A percentile compares a stretch with the other conserved stretches of the same genome.
Evolutionary conservation across 768 basidiomycete genomes (phyloP).

Genomic region (Pisolithus tinctorius): DNA sequence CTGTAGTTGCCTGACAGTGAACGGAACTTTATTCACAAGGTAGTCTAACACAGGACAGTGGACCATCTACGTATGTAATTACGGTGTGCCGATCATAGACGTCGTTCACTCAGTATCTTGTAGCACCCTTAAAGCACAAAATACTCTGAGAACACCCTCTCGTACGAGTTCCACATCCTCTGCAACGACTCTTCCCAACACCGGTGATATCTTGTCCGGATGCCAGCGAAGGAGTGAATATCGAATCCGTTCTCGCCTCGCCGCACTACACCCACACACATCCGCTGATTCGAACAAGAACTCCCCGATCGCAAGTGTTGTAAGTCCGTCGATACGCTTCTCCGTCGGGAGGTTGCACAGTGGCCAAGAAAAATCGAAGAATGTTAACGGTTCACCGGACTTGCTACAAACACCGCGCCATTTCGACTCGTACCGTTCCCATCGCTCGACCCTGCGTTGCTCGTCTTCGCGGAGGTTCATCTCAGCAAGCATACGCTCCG

Average conservation of each 20-base stretch:
- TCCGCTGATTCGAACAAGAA: constrained; percentile 45
- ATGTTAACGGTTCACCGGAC: constrained; percentile 26
- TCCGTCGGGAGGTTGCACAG: constrained; percentile 18
- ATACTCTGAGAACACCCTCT: constrained; percentile 42
- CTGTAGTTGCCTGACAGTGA: too few relatives aligned
- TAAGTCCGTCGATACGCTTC: constrained; percentile 28
- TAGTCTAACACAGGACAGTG: too few relatives aligned
- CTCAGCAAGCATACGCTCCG: constrained; percentile 41
- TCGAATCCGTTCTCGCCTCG: constrained; percentile 49
- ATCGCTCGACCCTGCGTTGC: constrained; percentile 29
- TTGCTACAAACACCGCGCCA: constrained; percentile 40
- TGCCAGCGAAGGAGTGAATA: constrained; percentile 61
- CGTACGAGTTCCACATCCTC: constrained; percentile 40
- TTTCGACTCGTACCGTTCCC: constrained; percentile 47
- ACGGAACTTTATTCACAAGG: too few relatives aligned
- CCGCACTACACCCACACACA: constrained; percentile 35
- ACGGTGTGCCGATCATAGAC: too few relatives aligned
- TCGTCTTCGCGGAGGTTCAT: constrained; percentile 40
- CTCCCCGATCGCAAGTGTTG: constrained; percentile 32
- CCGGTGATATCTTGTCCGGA: constrained; percentile 51
- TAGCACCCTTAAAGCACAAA: constrained; percentile 26
- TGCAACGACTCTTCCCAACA: constrained; percentile 37
- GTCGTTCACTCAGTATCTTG: constrained; percentile 27
- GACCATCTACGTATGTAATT: too few relatives aligned
- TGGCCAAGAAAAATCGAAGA: constrained; percentile 63